A percentile compares a stretch with the other conserved stretches of the same genome.
Evolutionary conservation across 192 early-diverging fungal genomes (phyloP).

Genomic region (Podila minutissima): DNA sequence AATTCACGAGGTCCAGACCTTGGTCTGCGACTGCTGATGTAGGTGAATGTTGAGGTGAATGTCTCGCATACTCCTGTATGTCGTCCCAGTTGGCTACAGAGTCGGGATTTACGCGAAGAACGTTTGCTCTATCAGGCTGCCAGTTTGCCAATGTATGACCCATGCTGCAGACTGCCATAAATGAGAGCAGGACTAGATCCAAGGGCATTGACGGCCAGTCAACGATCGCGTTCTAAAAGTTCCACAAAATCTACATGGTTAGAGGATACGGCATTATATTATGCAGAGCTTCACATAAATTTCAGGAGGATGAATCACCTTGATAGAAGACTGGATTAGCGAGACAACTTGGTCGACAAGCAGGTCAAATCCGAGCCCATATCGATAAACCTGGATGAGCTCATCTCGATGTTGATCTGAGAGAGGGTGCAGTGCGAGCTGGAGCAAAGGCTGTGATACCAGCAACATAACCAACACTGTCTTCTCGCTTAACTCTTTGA

Average conservation of each 20-base stretch:
- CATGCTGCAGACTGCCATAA: conserved; percentile 20
- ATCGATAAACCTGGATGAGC: conserved; percentile 1
- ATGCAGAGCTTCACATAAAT: not conserved
- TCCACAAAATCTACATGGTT: not conserved
- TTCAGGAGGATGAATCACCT: conserved; percentile 6
- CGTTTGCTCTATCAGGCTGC: not conserved
- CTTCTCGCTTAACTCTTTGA: not conserved
- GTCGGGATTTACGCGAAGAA: not conserved
- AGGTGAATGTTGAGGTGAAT: too few species aligned
- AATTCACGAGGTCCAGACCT: not conserved
- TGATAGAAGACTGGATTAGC: conserved; percentile 16
- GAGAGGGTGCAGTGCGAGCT: conserved; percentile 27
- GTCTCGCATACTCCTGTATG: too few species aligned
- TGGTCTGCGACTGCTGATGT: not conserved
- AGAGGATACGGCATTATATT: not conserved
- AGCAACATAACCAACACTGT: not conserved
- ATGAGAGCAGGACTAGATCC: conserved; percentile 24
- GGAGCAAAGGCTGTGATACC: conserved; percentile 10
- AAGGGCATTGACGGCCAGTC: conserved; percentile 10
- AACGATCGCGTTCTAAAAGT: not conserved
- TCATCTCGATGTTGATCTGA: not conserved
- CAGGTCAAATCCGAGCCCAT: conserved; percentile 19
- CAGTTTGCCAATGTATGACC: conserved; percentile 1
- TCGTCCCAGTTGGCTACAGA: too few species aligned
- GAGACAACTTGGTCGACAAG: conserved; percentile 29